These are phyloP conservation scores for Pleurotus citrinopileatus DNA, from an alignment of 768 basidiomycete species.

Conservation along the genomic window DNA sequence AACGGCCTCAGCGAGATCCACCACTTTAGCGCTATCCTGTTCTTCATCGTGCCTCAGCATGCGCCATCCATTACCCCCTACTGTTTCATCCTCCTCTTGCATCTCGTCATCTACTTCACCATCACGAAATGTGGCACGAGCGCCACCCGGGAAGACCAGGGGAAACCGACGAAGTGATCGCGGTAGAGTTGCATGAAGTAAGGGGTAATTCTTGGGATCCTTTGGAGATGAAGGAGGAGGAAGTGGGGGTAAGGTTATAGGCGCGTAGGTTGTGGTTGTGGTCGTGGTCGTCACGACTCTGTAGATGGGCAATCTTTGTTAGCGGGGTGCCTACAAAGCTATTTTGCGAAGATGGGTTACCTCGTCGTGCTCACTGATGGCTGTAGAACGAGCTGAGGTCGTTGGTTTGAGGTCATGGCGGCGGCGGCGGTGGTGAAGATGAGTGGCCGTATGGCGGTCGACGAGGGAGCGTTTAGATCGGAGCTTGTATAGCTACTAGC, in stretches of 20 bases:
- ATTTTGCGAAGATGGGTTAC: too few relatives aligned
- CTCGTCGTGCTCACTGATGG: constrained; percentile 85
- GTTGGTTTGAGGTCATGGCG: constrained; percentile 57
- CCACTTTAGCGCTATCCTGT: constrained; percentile 43
- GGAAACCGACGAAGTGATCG: constrained; percentile 71
- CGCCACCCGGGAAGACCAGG: constrained; percentile 76
- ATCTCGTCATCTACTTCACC: constrained; percentile 63
- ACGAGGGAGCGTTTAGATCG: not conserved
- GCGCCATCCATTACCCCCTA: constrained; percentile 69
- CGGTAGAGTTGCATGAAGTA: constrained; percentile 74
- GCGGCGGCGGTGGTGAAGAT: constrained; percentile 18
- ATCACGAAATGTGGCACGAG: constrained; percentile 77
- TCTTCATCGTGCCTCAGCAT: constrained; percentile 70
- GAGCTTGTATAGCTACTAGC: too few relatives aligned
- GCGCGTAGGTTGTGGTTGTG: constrained; percentile 86
- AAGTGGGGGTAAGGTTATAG: constrained; percentile 76
- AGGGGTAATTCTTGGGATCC: constrained; percentile 77
- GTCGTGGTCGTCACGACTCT: constrained; percentile 92
- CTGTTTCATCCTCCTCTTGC: constrained; percentile 68
- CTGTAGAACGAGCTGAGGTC: constrained; percentile 69
- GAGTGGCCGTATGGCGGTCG: not conserved
- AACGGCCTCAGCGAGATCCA: constrained; percentile 75
- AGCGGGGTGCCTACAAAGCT: constrained; percentile 20
- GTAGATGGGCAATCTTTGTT: constrained; percentile 19
- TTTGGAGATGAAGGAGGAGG: constrained; percentile 70